Conservation (phyloP, 257 asterid species). For the Lycium barbarum region DNA sequence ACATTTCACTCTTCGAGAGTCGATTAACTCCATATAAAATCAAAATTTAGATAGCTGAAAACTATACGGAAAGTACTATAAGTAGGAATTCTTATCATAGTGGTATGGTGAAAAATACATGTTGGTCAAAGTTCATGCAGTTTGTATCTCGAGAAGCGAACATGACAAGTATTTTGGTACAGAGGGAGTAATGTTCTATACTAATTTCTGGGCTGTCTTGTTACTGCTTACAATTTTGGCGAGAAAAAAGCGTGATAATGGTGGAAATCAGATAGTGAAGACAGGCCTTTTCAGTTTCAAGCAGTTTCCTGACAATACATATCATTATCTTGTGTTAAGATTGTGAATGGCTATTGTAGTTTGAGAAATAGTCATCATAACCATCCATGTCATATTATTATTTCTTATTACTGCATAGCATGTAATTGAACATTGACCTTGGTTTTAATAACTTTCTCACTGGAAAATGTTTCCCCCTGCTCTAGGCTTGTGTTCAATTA, state of each 20-base stretch:
- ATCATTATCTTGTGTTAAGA: neutral
- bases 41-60: too few species aligned
- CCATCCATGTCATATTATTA: neutral
- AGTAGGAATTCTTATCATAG: too few species aligned
- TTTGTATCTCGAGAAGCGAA: too few species aligned
- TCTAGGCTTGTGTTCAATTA: conserved; percentile 76
- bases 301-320: neutral
- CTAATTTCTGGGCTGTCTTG: neutral
- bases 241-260: neutral
- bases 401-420: neutral
- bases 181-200: neutral
- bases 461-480: conserved; percentile 27
- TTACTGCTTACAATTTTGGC: neutral
- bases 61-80: too few species aligned
- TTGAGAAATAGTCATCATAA: neutral
- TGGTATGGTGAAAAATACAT: too few species aligned
- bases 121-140: too few species aligned
- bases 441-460: neutral
- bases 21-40: too few species aligned
- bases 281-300: neutral
- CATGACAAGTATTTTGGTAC: neutral
- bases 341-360: neutral
- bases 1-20: too few species aligned
- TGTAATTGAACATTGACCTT: neutral
- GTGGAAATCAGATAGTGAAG: neutral